phyloP scores from a whole-genome alignment of 352 stramenopile species.

The Phytophthora pseudosyringae region DNA sequence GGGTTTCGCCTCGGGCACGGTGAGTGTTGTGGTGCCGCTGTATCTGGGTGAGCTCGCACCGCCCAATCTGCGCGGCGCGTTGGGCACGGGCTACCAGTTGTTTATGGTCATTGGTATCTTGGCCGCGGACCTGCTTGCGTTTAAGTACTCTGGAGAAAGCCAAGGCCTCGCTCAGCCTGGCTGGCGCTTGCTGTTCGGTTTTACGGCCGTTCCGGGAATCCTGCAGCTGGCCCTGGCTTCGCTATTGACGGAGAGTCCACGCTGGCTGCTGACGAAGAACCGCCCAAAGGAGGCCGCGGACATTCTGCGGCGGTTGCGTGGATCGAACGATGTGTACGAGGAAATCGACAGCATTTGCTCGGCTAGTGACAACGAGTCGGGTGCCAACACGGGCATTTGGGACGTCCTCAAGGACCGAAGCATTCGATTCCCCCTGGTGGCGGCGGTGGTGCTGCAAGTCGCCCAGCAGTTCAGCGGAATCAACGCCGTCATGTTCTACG shows the following conservation, averaged over 20 bases:
- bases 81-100: constrained; percentile 80
- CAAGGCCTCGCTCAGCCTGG: constrained; percentile 60
- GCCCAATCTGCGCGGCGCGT: constrained; percentile 71
- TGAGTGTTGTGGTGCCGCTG: constrained; percentile 75
- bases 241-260: constrained; percentile 69
- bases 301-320: constrained; percentile 67
- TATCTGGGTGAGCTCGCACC: constrained; percentile 76
- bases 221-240: constrained; percentile 68
- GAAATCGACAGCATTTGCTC: constrained; percentile 86
- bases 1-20: constrained; percentile 68
- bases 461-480: constrained; percentile 79
- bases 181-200: constrained; percentile 75
- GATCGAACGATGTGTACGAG: constrained; percentile 81
- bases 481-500: constrained; percentile 86
- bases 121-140: constrained; percentile 56
- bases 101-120: constrained; percentile 78
- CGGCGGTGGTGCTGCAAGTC: constrained; percentile 66
- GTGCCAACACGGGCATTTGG: constrained; percentile 70
- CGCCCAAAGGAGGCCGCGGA: constrained; percentile 73
- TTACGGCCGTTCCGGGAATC: constrained; percentile 68
- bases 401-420: constrained; percentile 62
- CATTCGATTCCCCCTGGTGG: constrained; percentile 71
- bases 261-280: constrained; percentile 80
- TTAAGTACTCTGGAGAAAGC: constrained; percentile 64
- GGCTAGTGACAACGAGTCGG: constrained; percentile 77